Base-by-base conservation (phyloP, 2,329 filamentous ascomycete genomes). In the Apiospora marii region DNA sequence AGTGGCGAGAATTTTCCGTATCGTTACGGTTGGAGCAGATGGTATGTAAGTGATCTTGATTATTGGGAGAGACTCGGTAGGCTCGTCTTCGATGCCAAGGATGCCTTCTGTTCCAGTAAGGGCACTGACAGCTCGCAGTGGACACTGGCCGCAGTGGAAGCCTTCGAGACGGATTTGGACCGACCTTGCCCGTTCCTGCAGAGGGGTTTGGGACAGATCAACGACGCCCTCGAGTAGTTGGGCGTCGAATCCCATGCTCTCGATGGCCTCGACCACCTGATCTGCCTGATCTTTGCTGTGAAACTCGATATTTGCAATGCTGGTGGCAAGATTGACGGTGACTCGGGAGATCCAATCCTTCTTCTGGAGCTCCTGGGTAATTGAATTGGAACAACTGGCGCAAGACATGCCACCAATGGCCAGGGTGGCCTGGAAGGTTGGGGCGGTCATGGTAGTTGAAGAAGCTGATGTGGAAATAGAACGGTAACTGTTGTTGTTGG, bases 331-430 rank as follows among this genome's bases (percentile, higher is more conserved):
- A 75, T 91, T 93, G 76, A 94, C 88, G 1, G 84, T 84, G 53
- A 89, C 85, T 6, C 88, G 87, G 69, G 85, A 84, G 37, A 94
- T 84, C 84, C 88, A 92, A 6, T 88, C 85, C 30, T 86, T 81
- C 74, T 89, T 88, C 67, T 88, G 83, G 49, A 94, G 81, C 74
- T 89, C 88, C 8, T 87, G 83, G 16, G 88, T 91, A 75, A 94
- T 89, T 51, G 86, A 85, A 78, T 91, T 91, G 70, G 87, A 87
- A 77, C 93, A 95, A 16, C 91, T 87, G 19, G 90, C 89, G 79
- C 93, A 94, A 4, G 91, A 93, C 92, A 95, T 94, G 70, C 92
- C 92, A 41, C 87, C 89, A 53, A 95, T 87, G 27, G 91, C 89
- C n/a, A 83, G 74, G 5, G 79, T 79, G 51, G 78, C 82, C 49